A percentile compares a stretch with the other conserved stretches of the same genome.
phyloP scores from a whole-genome alignment of 352 stramenopile species.

The Pythium periplocum region DNA sequence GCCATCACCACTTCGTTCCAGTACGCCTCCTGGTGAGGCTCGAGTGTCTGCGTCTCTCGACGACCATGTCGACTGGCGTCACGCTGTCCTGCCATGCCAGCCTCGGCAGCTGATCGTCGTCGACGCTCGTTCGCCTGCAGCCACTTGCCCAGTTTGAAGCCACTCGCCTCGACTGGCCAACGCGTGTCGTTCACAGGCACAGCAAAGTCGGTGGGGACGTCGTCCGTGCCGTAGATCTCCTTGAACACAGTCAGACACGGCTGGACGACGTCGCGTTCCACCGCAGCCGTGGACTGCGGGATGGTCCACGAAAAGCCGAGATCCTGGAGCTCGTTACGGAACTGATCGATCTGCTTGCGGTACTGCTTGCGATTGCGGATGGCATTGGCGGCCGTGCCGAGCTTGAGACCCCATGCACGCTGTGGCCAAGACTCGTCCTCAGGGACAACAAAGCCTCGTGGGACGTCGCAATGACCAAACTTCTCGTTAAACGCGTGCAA shows the following conservation, averaged over 20 bases:
- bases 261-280: slow-evolving; percentile 49
- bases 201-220: slow-evolving; percentile 57
- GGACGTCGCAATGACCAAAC: slow-evolving; percentile 86
- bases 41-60: slow-evolving; percentile 13
- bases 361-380: slow-evolving; percentile 88
- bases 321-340: slow-evolving; percentile 73
- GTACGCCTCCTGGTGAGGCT: slow-evolving; percentile 54
- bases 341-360: slow-evolving; percentile 74
- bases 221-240: slow-evolving; percentile 59
- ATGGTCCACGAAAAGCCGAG: slow-evolving; percentile 92
- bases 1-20: slow-evolving; percentile 69
- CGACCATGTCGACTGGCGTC: no score
- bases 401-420: slow-evolving; percentile 76
- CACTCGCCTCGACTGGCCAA: slow-evolving; percentile 83
- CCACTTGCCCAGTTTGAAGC: slow-evolving; percentile 85
- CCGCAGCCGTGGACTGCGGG: slow-evolving; percentile 40
- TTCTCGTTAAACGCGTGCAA: slow-evolving; percentile 64
- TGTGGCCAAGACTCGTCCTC: slow-evolving; percentile 72
- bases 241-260: slow-evolving; percentile 74
- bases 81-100: no score
- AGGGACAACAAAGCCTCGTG: slow-evolving; percentile 87
- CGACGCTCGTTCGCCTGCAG: slow-evolving; percentile 62
- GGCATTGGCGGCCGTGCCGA: slow-evolving; percentile 87
- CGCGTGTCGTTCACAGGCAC: slow-evolving; percentile 67
- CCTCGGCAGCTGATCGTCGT: neutral